A percentile compares a stretch with the other conserved stretches of the same genome.
Evolutionary conservation across 495 filamentous ascomycete species (phyloP).

Genomic region (Extremus antarcticus): DNA sequence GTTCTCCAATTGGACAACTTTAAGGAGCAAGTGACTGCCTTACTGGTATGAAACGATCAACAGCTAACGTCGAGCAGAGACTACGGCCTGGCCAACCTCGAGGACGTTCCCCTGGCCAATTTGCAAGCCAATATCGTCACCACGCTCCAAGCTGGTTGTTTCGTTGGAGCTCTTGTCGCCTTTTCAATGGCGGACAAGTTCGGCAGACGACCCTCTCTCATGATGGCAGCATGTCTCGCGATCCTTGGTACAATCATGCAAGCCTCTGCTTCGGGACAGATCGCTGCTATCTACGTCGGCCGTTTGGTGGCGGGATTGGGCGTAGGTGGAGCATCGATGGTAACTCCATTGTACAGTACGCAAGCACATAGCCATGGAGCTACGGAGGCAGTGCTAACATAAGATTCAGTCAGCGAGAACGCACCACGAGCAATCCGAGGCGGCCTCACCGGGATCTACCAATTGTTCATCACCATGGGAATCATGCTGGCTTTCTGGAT

Average conservation of each 20-base stretch:
- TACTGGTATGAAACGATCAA: not conserved
- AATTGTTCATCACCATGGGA: conserved; percentile 53
- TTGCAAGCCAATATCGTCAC: conserved; percentile 45
- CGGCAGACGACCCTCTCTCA: conserved; percentile 12
- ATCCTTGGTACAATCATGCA: conserved; percentile 30
- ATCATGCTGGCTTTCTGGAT: conserved; percentile 46
- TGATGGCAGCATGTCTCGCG: conserved; percentile 29
- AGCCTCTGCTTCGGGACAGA: conserved; percentile 26
- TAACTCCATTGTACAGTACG: conserved; percentile 44
- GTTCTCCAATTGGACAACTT: conserved; percentile 43
- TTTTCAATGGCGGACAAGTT: conserved; percentile 20
- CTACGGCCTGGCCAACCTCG: conserved; percentile 35
- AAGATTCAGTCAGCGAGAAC: conserved; percentile 42
- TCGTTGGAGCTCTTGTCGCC: conserved; percentile 48
- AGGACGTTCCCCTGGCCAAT: conserved; percentile 25
- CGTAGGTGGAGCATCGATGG: conserved; percentile 53
- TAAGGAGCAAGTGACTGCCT: conserved; percentile 33
- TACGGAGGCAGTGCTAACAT: conserved; percentile 1
- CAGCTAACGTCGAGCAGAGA: conserved; percentile 26
- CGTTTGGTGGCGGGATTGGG: conserved; percentile 55
- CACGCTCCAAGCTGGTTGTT: conserved; percentile 53
- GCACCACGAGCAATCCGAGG: conserved; percentile 63
- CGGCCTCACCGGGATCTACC: conserved; percentile 57
- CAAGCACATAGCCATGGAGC: not conserved
- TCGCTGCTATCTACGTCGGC: conserved; percentile 30